Conservation (phyloP, 2,329 filamentous ascomycete genomes). For the Chaetomium strumarium region DNA sequence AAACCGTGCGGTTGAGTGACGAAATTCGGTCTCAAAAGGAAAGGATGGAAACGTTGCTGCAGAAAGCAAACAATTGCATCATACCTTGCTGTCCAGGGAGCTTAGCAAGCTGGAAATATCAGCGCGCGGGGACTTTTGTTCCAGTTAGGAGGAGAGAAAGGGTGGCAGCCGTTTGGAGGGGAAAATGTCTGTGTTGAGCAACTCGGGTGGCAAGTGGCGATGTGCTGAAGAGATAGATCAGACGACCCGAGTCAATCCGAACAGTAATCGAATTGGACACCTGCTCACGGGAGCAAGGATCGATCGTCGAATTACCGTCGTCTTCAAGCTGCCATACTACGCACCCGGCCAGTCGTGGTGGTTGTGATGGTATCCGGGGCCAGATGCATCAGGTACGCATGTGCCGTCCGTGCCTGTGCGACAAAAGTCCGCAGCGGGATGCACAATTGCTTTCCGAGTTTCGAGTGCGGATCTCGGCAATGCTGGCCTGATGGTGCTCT, state of each 20-base stretch:
- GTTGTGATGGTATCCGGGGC: conserved; percentile 8
- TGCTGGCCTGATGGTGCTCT: conserved; percentile 3
- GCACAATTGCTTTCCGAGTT: not conserved
- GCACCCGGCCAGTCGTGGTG: conserved; percentile 8
- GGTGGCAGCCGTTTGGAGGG: too few relatives aligned
- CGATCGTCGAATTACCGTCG: too few relatives aligned
- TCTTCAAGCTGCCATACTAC: conserved; percentile 3
- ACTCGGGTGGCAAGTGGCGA: too few relatives aligned
- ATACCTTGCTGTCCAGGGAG: conserved; percentile 1
- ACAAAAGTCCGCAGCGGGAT: not conserved
- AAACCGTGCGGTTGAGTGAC: conserved; percentile 20
- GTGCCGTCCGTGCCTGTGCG: conserved; percentile 1
- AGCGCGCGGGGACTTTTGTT: too few relatives aligned
- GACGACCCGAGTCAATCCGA: too few relatives aligned
- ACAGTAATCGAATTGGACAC: too few relatives aligned
- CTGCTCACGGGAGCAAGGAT: too few relatives aligned
- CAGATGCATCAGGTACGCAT: conserved; percentile 9
- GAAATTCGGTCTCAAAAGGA: conserved; percentile 4
- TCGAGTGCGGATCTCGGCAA: not conserved
- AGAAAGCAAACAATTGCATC: too few relatives aligned
- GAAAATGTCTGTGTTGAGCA: too few relatives aligned
- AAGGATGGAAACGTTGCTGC: not conserved
- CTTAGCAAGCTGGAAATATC: not conserved
- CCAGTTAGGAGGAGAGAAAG: too few relatives aligned
- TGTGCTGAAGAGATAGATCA: too few relatives aligned